A percentile compares a stretch with the other conserved stretches of the same genome.
phyloP scores from a whole-genome alignment of 805 yeast genomes.

The Kuraishia molischiana region DNA sequence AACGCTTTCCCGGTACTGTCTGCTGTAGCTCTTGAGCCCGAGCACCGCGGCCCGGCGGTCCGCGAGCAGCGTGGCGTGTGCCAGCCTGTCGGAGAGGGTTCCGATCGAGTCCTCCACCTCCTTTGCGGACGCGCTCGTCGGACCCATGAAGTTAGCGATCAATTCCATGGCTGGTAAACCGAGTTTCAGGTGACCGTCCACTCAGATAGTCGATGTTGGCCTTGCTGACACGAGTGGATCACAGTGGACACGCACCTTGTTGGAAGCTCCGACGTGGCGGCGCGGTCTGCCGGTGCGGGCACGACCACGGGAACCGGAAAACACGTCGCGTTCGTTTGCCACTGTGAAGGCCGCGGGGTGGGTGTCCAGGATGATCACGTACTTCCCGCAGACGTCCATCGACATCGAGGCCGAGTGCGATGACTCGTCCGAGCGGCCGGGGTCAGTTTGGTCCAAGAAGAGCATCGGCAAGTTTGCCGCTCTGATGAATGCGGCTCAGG shows the following conservation, averaged over 20 bases:
- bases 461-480: conserved; percentile 2
- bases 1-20: conserved; percentile 84
- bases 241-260: no score
- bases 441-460: conserved; percentile 1
- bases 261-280: no score
- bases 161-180: conserved; percentile 16
- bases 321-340: no score
- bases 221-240: no score
- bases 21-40: conserved; percentile 78
- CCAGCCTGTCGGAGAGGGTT: conserved; percentile 78
- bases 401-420: background rate
- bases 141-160: conserved; percentile 22
- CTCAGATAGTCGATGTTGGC: no score
- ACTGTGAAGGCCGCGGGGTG: no score
- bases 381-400: background rate
- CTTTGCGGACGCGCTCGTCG: conserved; percentile 22
- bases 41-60: conserved; percentile 90
- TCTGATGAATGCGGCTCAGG: conserved; percentile 1
- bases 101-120: conserved; percentile 73
- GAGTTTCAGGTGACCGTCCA: no score
- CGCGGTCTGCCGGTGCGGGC: no score
- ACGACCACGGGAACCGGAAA: no score
- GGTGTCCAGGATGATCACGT: background rate
- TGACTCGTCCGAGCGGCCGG: conserved; percentile 1
- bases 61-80: conserved; percentile 69